Evolutionary conservation across 2,329 filamentous ascomycete genomes (phyloP), one percentile per base, ranked within the genome.

Genomic region (Aureobasidium pullulans): DNA sequence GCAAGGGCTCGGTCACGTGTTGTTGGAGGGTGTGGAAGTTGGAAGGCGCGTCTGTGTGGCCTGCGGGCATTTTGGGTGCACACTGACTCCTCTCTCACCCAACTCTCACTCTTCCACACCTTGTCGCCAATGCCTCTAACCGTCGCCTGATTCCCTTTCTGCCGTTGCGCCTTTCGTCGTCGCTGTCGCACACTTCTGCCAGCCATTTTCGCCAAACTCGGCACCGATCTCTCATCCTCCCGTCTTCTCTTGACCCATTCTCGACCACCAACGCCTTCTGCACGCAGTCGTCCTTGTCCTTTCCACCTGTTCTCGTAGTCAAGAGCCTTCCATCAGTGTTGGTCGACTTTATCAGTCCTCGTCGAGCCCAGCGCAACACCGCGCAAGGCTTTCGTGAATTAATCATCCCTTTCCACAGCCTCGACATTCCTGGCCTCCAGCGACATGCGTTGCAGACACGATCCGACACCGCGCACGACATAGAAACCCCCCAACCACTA

Each of bases 371-470:
- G 43, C 43, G 52, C 52, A 36, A 7, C 32, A 46, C 16, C 13
- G 52, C 40, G 43, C 54, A 23, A 39, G 43, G 54, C 23, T 23
- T 57, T 39, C 7, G 32, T 47, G 54, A 44, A 57, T 34, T 57
- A 48, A 48, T 15, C 43, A 36, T 47, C 43, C 42, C 54, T 57
- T 43, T 32, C 40, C 34, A 40, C 54, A 57, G 54, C 42, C 43
- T 57, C 54, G 54, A 57, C 54, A 57, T 46, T 46, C 40, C 52
- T 37, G 52, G 40, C 31, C 32, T 37, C 10, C 52, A 57, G 54
- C 54, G 54, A 47, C 54, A 57, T 57, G 54, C 54, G 54, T 57
- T 47, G 37, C 32, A 57, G 53, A 47, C 32, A 47, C 53, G 43
- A 40, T 32, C 23, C 42, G 43, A 57, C 54, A 29, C 34, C 19